These are phyloP conservation scores for Paramecium tetraurelia DNA, from an alignment of 73 alveolate species.

Conservation along the genomic window DNA sequence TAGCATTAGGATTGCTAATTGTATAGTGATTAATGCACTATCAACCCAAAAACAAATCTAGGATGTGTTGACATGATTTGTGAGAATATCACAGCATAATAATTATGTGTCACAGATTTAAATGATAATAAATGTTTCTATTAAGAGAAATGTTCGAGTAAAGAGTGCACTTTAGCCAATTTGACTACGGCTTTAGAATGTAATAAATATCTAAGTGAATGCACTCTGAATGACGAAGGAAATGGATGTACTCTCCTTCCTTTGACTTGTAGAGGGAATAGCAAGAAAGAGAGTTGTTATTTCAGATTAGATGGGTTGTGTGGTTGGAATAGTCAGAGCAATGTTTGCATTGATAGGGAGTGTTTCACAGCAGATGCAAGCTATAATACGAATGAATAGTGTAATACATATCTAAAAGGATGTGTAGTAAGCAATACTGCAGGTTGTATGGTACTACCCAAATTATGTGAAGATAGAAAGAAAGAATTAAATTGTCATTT, in stretches of 20 bases:
- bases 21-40: not conserved
- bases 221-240: not conserved
- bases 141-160: not conserved
- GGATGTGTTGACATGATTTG: not conserved
- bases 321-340: not conserved
- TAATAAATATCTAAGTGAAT: not conserved
- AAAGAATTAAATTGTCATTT: not conserved
- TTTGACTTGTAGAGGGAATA: not conserved
- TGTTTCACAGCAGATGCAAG: not conserved
- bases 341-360: not conserved
- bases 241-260: not conserved
- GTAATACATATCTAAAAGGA: not conserved
- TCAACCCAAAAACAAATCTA: not conserved
- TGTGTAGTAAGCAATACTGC: not conserved
- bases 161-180: not conserved
- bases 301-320: not conserved
- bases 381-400: not conserved
- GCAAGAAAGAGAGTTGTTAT: not conserved
- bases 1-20: not conserved
- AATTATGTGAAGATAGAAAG: not conserved
- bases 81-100: not conserved
- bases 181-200: not conserved
- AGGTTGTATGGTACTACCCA: constrained; percentile 10
- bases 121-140: not conserved
- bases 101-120: not conserved